These are phyloP conservation scores for Saraca asoca DNA, from an alignment of 331 rosid genomes.

Conservation along the genomic window DNA sequence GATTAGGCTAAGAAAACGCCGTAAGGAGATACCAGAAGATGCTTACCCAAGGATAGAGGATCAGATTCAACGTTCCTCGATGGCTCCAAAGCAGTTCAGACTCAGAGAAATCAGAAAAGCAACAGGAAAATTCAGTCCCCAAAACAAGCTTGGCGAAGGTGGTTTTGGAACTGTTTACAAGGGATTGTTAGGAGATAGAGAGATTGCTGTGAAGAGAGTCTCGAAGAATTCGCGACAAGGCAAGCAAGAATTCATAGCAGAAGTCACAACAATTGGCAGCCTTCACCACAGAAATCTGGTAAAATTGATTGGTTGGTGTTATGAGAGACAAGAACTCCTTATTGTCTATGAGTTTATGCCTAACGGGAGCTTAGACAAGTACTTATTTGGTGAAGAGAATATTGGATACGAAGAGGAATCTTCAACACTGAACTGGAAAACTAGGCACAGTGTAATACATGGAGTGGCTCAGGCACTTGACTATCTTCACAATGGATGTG, in stretches of 20 bases:
- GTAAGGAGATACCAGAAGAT: slow-evolving; percentile 27
- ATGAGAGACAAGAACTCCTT: slow-evolving; percentile 54
- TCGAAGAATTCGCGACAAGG: slow-evolving; percentile 55
- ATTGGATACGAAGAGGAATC: not conserved
- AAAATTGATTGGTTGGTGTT: slow-evolving; percentile 61
- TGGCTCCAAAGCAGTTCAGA: slow-evolving; percentile 56
- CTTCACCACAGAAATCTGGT: slow-evolving; percentile 61
- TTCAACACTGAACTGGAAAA: slow-evolving; percentile 48
- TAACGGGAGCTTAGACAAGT: slow-evolving; percentile 56
- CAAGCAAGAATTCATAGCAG: slow-evolving; percentile 61
- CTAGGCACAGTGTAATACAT: slow-evolving; percentile 44
- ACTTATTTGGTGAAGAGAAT: slow-evolving; percentile 25
- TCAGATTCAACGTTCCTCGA: slow-evolving; percentile 52
- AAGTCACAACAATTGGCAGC: slow-evolving; percentile 60
- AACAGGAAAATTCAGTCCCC: slow-evolving; percentile 57
- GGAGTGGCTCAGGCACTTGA: slow-evolving; percentile 78
- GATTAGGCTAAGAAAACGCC: slow-evolving; percentile 24
- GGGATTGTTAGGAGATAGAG: slow-evolving; percentile 27
- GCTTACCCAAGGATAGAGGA: slow-evolving; percentile 55
- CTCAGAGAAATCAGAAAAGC: slow-evolving; percentile 52
- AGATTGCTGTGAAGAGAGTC: slow-evolving; percentile 52
- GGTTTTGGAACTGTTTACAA: slow-evolving; percentile 80
- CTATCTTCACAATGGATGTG: slow-evolving; percentile 74
- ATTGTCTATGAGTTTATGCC: slow-evolving; percentile 66
- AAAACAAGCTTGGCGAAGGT: slow-evolving; percentile 71